A percentile compares a stretch with the other conserved stretches of the same genome.
phyloP scores from a whole-genome alignment of 1,284 basidiomycete genomes.

The Entoloma clypeatum region DNA sequence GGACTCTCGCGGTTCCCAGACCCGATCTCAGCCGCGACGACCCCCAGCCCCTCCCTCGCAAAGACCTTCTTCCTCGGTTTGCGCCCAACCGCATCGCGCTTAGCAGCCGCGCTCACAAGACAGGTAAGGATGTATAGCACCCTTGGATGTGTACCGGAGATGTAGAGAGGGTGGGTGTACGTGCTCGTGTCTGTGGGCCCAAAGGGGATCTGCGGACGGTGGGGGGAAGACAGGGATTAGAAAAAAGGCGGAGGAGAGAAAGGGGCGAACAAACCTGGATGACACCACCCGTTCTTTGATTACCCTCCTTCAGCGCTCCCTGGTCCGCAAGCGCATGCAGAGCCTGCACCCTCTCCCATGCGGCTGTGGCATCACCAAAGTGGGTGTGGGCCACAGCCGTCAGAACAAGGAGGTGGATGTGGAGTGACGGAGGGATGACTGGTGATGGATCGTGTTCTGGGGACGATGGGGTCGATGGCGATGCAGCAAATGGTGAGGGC shows the following conservation, averaged over 20 bases:
- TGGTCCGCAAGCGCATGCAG: constrained; percentile 62
- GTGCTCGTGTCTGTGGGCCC: too few relatives aligned
- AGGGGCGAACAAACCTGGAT: constrained; percentile 14
- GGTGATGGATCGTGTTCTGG: constrained; percentile 7
- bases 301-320: constrained; percentile 41
- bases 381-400: constrained; percentile 58
- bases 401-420: constrained; percentile 46
- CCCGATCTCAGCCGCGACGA: constrained; percentile 37
- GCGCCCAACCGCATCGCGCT: constrained; percentile 67
- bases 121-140: constrained; percentile 60
- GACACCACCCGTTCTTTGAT: constrained; percentile 12
- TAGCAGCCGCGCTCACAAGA: constrained; percentile 59
- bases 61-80: constrained; percentile 69
- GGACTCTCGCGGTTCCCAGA: not conserved
- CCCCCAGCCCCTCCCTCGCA: constrained; percentile 56
- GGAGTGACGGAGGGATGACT: constrained; percentile 12
- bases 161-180: constrained; percentile 41
- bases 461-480: too few relatives aligned
- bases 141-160: constrained; percentile 65
- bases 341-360: constrained; percentile 45
- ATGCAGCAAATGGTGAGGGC: too few relatives aligned
- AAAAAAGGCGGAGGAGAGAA: constrained; percentile 10
- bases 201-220: constrained; percentile 14
- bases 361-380: constrained; percentile 41
- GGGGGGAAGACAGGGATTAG: constrained; percentile 1